These are phyloP conservation scores for Gaertneriomyces semiglobifer DNA, from an alignment of 192 early-diverging fungal genomes.

Conservation along the genomic window DNA sequence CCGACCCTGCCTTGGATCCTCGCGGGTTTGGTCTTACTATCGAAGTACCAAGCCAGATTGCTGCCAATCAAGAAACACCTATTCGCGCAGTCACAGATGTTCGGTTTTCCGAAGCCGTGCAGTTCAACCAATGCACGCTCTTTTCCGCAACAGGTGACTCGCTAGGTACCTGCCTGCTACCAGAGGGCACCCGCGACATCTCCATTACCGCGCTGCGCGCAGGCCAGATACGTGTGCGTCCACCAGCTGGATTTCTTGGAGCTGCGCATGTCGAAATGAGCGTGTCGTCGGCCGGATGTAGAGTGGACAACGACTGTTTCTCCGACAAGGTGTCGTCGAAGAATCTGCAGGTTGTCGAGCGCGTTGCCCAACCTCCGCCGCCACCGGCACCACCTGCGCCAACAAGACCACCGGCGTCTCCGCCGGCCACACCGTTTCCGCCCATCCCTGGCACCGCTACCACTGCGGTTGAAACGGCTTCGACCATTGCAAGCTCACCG, in stretches of 20 bases:
- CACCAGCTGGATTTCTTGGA: constrained; percentile 10
- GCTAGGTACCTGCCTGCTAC: not conserved
- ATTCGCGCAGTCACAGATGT: constrained; percentile 9
- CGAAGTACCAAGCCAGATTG: not conserved
- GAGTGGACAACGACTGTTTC: constrained; percentile 21
- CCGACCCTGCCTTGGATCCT: constrained; percentile 6
- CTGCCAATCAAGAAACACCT: not conserved
- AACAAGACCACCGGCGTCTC: not conserved
- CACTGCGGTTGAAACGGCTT: no score
- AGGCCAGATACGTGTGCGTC: constrained; percentile 1
- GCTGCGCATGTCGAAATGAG: not conserved
- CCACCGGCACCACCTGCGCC: not conserved
- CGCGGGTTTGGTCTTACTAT: constrained; percentile 23
- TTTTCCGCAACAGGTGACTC: not conserved
- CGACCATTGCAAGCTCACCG: no score
- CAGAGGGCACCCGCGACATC: not conserved
- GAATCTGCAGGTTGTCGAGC: constrained; percentile 8
- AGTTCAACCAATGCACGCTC: constrained; percentile 18
- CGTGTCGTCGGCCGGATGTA: constrained; percentile 19
- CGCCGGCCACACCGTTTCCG: not conserved
- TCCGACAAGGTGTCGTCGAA: constrained; percentile 15
- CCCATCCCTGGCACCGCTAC: constrained; percentile 4
- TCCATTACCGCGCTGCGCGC: not conserved
- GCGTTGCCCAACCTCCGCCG: not conserved
- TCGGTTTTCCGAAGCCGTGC: constrained; percentile 17